Percentiles rank a stretch among this genome's conserved stretches.
phyloP scores from a whole-genome alignment of 2,329 filamentous ascomycete genomes.

The Cladophialophora psammophila region DNA sequence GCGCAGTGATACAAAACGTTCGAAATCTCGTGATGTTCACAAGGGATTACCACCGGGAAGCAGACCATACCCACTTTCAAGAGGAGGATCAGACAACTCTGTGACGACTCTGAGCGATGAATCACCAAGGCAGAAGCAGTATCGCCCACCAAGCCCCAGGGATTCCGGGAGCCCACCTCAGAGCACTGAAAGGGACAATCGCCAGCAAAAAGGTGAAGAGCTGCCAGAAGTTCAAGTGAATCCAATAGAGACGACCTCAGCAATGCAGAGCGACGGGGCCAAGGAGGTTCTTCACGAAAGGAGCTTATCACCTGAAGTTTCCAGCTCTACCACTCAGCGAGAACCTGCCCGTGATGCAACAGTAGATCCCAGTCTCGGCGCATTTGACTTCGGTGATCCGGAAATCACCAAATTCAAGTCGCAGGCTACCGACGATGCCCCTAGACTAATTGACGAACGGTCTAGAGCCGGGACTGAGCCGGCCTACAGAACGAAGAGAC shows the following conservation, averaged over 20 bases:
- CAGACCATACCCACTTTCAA: slow-evolving; percentile 22
- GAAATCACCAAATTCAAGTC: slow-evolving; percentile 6
- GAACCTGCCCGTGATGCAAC: not conserved
- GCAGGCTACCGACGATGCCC: not conserved
- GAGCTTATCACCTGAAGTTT: not conserved
- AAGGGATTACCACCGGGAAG: slow-evolving; percentile 15
- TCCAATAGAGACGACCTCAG: not conserved
- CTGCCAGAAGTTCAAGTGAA: not conserved
- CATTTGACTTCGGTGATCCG: slow-evolving; percentile 25
- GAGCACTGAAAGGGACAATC: slow-evolving; percentile 18
- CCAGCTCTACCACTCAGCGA: slow-evolving; percentile 18
- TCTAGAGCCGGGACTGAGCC: slow-evolving; percentile 30
- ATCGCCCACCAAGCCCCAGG: slow-evolving; percentile 26
- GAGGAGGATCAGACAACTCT: slow-evolving; percentile 28
- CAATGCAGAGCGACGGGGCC: not conserved
- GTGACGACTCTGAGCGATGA: slow-evolving; percentile 7
- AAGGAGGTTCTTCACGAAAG: not conserved
- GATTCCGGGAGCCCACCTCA: slow-evolving; percentile 6
- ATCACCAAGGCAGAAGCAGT: slow-evolving; percentile 15
- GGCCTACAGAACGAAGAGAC: slow-evolving; percentile 37
- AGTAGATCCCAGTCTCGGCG: slow-evolving; percentile 17
- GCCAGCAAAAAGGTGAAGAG: slow-evolving; percentile 11
- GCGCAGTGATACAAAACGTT: slow-evolving; percentile 30
- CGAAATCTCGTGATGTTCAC: slow-evolving; percentile 35
- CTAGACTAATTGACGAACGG: slow-evolving; percentile 18